These are phyloP conservation scores for Puccinia hordei DNA, from an alignment of 1,284 basidiomycete species.

Conservation along the genomic window DNA sequence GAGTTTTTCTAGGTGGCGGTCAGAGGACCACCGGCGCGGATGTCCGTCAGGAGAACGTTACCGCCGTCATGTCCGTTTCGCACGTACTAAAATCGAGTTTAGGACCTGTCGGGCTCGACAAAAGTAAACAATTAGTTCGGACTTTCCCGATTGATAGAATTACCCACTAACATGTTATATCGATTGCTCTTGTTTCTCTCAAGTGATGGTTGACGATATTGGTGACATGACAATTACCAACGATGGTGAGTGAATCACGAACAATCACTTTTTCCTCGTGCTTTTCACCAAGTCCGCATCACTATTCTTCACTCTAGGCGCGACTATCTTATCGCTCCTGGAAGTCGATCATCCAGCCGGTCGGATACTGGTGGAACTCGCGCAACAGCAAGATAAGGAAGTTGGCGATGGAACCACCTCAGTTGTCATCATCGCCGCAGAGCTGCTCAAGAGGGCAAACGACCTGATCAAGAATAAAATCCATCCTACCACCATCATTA, in stretches of 20 bases:
- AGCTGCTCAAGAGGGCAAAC: conserved; percentile 90
- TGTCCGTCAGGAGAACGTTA: conserved; percentile 65
- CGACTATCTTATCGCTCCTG: conserved; percentile 90
- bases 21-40: conserved; percentile 52
- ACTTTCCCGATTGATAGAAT: conserved; percentile 7
- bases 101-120: conserved; percentile 72
- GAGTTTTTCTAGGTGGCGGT: conserved; percentile 52
- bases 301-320: conserved; percentile 61
- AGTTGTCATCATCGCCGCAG: conserved; percentile 95
- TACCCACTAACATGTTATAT: conserved; percentile 22
- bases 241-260: conserved; percentile 65
- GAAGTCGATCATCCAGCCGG: conserved; percentile 89
- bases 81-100: conserved; percentile 97
- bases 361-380: conserved; percentile 94
- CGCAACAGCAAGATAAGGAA: conserved; percentile 99
- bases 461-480: conserved; percentile 98
- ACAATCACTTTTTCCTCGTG: background rate
- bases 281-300: background rate
- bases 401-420: conserved; percentile 99
- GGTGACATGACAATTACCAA: conserved; percentile 99
- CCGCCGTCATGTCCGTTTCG: conserved; percentile 92
- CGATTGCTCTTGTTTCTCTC: conserved; percentile 11
- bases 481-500: conserved; percentile 98
- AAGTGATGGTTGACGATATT: conserved; percentile 94
- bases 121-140: conserved; percentile 51